Percentiles rank a stretch among this genome's conserved stretches.
These are phyloP conservation scores for Phytophthora sojae DNA, from an alignment of 352 stramenopile genomes.

Conservation along the genomic window DNA sequence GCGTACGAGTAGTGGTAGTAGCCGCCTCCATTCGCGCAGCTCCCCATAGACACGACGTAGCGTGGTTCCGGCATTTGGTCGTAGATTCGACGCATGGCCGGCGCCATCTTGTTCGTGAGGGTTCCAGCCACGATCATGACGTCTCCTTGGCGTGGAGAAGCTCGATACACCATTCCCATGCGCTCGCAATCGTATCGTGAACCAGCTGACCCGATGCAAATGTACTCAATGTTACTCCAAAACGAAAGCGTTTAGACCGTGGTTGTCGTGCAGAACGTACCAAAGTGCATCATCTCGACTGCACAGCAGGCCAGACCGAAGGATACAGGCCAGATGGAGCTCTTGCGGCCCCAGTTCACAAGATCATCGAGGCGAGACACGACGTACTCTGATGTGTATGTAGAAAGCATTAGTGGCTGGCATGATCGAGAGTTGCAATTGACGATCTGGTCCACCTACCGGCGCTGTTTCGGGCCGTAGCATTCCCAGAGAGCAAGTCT, in stretches of 20 bases:
- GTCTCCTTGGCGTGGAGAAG: slow-evolving; percentile 93
- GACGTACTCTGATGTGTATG: slow-evolving; percentile 89
- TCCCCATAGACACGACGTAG: slow-evolving; percentile 98
- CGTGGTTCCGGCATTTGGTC: slow-evolving; percentile 99
- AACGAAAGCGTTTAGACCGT: neutral
- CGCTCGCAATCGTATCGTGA: slow-evolving; percentile 97
- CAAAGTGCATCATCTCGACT: slow-evolving; percentile 75
- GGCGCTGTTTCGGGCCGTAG: slow-evolving; percentile 66
- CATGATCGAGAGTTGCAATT: too few species aligned
- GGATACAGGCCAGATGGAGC: slow-evolving; percentile 98
- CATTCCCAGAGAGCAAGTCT: slow-evolving; percentile 64
- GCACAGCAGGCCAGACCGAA: slow-evolving; percentile 99
- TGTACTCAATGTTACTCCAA: neutral
- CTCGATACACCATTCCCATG: slow-evolving; percentile 98
- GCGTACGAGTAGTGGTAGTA: slow-evolving; percentile 94
- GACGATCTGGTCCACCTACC: neutral
- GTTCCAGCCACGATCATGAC: slow-evolving; percentile 99
- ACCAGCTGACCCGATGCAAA: slow-evolving; percentile 36
- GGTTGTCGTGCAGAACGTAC: neutral
- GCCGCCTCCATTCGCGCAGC: slow-evolving; percentile 95
- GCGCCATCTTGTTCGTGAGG: slow-evolving; percentile 99
- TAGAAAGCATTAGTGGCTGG: neutral
- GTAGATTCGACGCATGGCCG: slow-evolving; percentile 95
- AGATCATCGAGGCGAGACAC: slow-evolving; percentile 97
- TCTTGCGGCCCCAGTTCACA: slow-evolving; percentile 97